Conservation (phyloP, 1,139 yeast genomes). For the Nakaseomyces bracarensis region DNA sequence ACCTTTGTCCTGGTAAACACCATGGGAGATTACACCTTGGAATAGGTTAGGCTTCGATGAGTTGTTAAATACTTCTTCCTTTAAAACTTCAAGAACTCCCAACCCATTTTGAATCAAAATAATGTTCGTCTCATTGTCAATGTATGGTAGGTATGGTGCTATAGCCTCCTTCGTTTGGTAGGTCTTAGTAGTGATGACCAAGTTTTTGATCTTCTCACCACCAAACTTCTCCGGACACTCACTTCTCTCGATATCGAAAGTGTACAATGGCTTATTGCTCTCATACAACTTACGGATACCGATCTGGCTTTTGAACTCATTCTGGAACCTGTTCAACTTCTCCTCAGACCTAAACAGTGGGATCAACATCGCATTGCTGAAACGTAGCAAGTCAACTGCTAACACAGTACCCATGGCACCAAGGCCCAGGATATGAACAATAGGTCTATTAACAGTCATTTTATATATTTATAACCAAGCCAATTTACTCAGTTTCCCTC, state of each 20-base stretch:
- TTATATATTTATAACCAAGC: background rate
- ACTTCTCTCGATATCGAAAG: slow-evolving; percentile 19
- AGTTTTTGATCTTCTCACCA: slow-evolving; percentile 39
- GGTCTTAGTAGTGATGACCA: slow-evolving; percentile 62
- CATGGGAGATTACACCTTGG: slow-evolving; percentile 78
- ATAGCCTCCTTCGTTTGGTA: slow-evolving; percentile 48
- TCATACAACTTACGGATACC: slow-evolving; percentile 28
- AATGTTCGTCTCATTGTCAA: slow-evolving; percentile 48
- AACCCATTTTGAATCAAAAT: slow-evolving; percentile 80
- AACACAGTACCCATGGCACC: slow-evolving; percentile 32
- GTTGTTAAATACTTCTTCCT: slow-evolving; percentile 50
- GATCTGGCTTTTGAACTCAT: slow-evolving; percentile 24
- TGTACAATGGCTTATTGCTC: slow-evolving; percentile 14
- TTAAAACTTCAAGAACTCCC: slow-evolving; percentile 59
- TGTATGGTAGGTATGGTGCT: slow-evolving; percentile 39
- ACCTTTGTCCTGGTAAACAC: slow-evolving; percentile 42
- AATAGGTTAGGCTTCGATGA: slow-evolving; percentile 47
- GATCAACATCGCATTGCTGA: slow-evolving; percentile 18
- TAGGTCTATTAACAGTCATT: slow-evolving; percentile 18
- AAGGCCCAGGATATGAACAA: slow-evolving; percentile 28
- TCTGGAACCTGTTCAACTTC: slow-evolving; percentile 27
- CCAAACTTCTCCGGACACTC: slow-evolving; percentile 27
- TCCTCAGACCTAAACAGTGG: slow-evolving; percentile 29
- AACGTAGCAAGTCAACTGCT: slow-evolving; percentile 25
- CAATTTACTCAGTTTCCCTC: too few relatives aligned